These are phyloP conservation scores for Coemansia sp. DNA, from an alignment of 192 early-diverging fungal genomes.

Conservation along the genomic window DNA sequence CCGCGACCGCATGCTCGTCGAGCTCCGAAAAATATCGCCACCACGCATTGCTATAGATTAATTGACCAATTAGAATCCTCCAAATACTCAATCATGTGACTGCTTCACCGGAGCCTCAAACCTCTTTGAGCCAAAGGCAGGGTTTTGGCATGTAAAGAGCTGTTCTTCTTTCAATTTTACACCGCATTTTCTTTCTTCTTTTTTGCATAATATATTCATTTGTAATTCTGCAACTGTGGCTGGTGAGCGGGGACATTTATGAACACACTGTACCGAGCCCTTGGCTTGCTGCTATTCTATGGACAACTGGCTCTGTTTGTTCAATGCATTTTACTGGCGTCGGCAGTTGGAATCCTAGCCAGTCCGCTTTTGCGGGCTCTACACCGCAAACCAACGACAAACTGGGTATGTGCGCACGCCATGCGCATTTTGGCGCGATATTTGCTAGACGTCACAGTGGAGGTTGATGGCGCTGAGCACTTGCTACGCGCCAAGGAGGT, in stretches of 20 bases:
- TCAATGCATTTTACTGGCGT: constrained; percentile 34
- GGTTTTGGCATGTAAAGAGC: background rate
- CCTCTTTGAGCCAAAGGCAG: background rate
- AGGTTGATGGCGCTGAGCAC: constrained; percentile 65
- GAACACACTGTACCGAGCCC: constrained; percentile 11
- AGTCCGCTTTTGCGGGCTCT: constrained; percentile 32
- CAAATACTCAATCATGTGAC: background rate
- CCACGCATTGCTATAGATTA: constrained; percentile 20
- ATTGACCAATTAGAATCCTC: constrained; percentile 3
- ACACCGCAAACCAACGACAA: constrained; percentile 50
- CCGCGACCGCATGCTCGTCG: constrained; percentile 51
- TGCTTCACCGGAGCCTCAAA: background rate
- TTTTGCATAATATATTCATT: background rate
- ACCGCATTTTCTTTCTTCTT: too few species aligned
- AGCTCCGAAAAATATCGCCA: constrained; percentile 45
- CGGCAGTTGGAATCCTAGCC: constrained; percentile 32
- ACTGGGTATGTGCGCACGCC: constrained; percentile 63
- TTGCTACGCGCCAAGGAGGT: constrained; percentile 41
- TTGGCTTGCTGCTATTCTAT: constrained; percentile 35
- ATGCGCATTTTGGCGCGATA: constrained; percentile 58
- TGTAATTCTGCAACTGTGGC: background rate
- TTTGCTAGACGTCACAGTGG: constrained; percentile 63
- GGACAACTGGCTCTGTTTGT: constrained; percentile 41
- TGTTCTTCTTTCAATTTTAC: background rate
- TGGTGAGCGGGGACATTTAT: constrained; percentile 19